phyloP scores from a whole-genome alignment of 148 eudicot species.

The Oxyria digyna region DNA sequence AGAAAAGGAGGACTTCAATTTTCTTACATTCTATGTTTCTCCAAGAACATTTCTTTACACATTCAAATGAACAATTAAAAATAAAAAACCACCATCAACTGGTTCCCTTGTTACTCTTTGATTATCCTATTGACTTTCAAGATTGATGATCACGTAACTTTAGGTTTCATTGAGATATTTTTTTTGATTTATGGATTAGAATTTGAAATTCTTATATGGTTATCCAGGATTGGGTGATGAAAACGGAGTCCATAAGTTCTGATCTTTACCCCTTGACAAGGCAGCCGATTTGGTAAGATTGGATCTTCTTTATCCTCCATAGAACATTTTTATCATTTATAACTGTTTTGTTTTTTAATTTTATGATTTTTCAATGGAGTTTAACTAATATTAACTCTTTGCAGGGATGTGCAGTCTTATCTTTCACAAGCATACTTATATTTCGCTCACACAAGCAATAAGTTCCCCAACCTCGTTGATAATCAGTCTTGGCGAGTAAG shows the following conservation, averaged over 20 bases:
- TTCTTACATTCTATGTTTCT: not conserved
- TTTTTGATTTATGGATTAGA: too few relatives aligned
- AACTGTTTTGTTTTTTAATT: too few relatives aligned
- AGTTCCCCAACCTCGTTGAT: slow-evolving; percentile 71
- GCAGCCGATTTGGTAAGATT: slow-evolving; percentile 9
- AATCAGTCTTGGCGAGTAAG: slow-evolving; percentile 72
- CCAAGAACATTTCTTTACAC: not conserved
- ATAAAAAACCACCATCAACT: not conserved
- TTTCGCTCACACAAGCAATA: slow-evolving; percentile 55
- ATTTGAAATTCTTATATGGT: not conserved
- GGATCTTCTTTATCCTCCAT: not conserved
- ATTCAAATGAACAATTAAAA: not conserved
- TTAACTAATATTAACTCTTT: slow-evolving; percentile 7
- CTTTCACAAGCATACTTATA: slow-evolving; percentile 84
- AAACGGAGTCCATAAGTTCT: not conserved
- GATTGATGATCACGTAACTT: not conserved
- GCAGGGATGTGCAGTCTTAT: slow-evolving; percentile 91
- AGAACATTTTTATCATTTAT: too few relatives aligned
- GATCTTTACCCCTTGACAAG: slow-evolving; percentile 8
- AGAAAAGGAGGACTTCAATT: slow-evolving; percentile 8
- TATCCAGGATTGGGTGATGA: not conserved
- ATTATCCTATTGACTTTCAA: slow-evolving; percentile 3
- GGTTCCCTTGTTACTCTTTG: not conserved
- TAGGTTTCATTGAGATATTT: not conserved
- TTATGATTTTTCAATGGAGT: not conserved